Conservation (phyloP, 345 rosid species). For the Geranium rotundifolium region DNA sequence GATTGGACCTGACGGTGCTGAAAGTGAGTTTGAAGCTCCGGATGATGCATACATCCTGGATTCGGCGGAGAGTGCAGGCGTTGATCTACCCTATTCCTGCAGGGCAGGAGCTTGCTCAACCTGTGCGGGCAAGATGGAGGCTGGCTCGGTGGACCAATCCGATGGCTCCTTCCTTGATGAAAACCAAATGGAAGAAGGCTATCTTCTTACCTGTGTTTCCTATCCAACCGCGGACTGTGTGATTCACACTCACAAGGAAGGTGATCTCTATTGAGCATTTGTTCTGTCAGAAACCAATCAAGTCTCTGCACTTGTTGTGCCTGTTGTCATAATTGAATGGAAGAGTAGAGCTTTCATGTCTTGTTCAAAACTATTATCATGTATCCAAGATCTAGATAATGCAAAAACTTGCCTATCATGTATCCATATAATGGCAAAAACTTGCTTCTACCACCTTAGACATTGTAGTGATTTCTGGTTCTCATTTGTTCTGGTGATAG, state of each 20-base stretch:
- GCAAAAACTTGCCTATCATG: no score
- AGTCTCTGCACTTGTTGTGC: background rate
- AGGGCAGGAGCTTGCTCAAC: constrained; percentile 89
- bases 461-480: no score
- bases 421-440: no score
- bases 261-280: constrained; percentile 71
- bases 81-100: constrained; percentile 82
- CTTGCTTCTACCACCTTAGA: no score
- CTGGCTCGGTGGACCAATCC: constrained; percentile 63
- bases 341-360: no score
- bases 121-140: constrained; percentile 57
- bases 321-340: no score
- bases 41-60: constrained; percentile 64
- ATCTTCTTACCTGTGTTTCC: constrained; percentile 64
- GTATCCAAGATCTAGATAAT: no score
- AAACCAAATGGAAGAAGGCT: constrained; percentile 39
- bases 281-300: constrained; percentile 60
- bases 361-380: no score
- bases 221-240: constrained; percentile 65
- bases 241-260: constrained; percentile 73
- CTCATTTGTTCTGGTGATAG: no score
- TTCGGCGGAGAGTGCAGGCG: constrained; percentile 68
- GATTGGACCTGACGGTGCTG: constrained; percentile 55
- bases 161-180: constrained; percentile 86
- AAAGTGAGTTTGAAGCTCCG: constrained; percentile 45